These are phyloP conservation scores for Manihot esculenta DNA, from an alignment of 441 rosid species.

Conservation along the genomic window DNA sequence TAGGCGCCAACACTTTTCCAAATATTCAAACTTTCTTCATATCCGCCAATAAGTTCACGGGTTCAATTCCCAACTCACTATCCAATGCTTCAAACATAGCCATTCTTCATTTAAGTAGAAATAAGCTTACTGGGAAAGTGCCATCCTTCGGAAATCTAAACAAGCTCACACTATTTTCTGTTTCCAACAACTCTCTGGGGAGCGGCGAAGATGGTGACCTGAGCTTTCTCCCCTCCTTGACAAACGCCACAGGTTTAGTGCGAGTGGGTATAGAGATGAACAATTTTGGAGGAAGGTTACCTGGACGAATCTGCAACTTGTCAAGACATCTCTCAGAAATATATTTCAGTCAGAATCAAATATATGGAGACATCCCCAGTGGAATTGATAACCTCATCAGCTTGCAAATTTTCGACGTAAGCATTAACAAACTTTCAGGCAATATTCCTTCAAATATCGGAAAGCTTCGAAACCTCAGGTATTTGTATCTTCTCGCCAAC, in stretches of 20 bases:
- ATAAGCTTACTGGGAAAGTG: slow-evolving; percentile 5
- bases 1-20: slow-evolving; percentile 22
- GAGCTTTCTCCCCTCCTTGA: slow-evolving; percentile 4
- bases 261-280: too few relatives aligned
- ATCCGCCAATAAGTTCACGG: neutral
- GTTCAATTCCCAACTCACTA: slow-evolving; percentile 26
- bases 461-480: neutral
- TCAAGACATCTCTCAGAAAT: neutral
- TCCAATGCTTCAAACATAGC: slow-evolving; percentile 26
- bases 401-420: slow-evolving; percentile 18
- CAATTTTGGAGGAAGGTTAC: too few relatives aligned
- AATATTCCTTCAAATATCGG: slow-evolving; percentile 19
- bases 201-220: slow-evolving; percentile 19
- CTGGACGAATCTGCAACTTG: slow-evolving; percentile 20
- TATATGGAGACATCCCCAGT: slow-evolving; percentile 24
- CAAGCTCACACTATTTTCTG: neutral
- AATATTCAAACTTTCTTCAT: slow-evolving; percentile 2
- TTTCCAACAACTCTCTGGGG: slow-evolving; percentile 22
- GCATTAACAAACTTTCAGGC: slow-evolving; percentile 10
- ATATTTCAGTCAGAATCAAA: neutral
- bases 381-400: slow-evolving; percentile 27
- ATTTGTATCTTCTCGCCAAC: slow-evolving; percentile 5
- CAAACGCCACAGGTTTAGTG: too few relatives aligned
- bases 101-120: neutral
- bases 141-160: slow-evolving; percentile 23